A percentile compares a stretch with the other conserved stretches of the same genome.
Evolutionary conservation across 2,329 filamentous ascomycete species (phyloP).

Genomic region (Fusarium sp.): DNA sequence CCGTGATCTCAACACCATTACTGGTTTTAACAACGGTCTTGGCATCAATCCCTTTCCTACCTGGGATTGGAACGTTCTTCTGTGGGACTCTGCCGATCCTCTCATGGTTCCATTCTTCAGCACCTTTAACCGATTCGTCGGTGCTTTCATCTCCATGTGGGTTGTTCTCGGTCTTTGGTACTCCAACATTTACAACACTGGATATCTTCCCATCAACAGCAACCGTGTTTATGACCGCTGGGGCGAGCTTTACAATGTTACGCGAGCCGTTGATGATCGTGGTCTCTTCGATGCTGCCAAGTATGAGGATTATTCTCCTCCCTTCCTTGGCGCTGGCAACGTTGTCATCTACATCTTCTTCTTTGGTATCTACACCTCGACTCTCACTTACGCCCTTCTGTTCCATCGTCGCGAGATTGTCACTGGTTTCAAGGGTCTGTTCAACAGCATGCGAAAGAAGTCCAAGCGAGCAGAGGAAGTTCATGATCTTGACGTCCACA

Average conservation of each 20-base stretch:
- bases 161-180: constrained; percentile 69
- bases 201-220: constrained; percentile 65
- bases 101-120: constrained; percentile 66
- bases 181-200: constrained; percentile 66
- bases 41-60: constrained; percentile 60
- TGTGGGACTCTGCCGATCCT: constrained; percentile 57
- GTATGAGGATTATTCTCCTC: constrained; percentile 63
- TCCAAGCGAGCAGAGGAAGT: constrained; percentile 51
- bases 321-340: constrained; percentile 62
- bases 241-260: constrained; percentile 60
- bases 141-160: constrained; percentile 65
- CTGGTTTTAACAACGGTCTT: constrained; percentile 58
- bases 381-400: constrained; percentile 61
- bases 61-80: constrained; percentile 61
- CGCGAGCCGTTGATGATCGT: constrained; percentile 53
- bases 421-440: constrained; percentile 61
- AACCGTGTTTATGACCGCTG: constrained; percentile 64
- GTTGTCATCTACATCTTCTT: constrained; percentile 66
- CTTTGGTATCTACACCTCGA: constrained; percentile 65
- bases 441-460: constrained; percentile 58
- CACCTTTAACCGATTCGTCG: constrained; percentile 71
- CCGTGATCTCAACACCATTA: constrained; percentile 55
- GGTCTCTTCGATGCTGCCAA: constrained; percentile 58
- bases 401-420: constrained; percentile 64
- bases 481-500: constrained; percentile 59